A percentile compares a stretch with the other conserved stretches of the same genome.
Conservation (phyloP, 306 rosid species). For the Lathyrus aphaca region DNA sequence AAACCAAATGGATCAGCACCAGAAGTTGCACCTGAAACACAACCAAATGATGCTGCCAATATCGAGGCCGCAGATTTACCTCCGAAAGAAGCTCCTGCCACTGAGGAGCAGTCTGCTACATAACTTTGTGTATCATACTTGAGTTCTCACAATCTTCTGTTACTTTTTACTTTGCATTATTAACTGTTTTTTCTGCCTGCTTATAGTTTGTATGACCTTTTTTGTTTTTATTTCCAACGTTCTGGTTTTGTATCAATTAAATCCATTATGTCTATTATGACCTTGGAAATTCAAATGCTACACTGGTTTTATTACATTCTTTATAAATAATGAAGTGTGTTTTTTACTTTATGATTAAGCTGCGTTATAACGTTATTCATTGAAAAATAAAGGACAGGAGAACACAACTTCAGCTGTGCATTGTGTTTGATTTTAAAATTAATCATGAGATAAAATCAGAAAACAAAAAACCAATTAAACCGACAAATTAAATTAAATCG, state of each 20-base stretch:
- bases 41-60: constrained; percentile 55
- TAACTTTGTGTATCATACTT: constrained; percentile 37
- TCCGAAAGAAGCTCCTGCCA: constrained; percentile 53
- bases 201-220: constrained; percentile 43
- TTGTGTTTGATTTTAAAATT: too few species aligned
- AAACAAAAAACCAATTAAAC: too few species aligned
- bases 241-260: constrained; percentile 46
- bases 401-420: too few species aligned
- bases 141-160: constrained; percentile 24
- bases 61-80: constrained; percentile 53
- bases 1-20: constrained; percentile 56
- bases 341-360: constrained; percentile 22
- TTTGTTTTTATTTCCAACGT: constrained; percentile 33
- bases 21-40: constrained; percentile 50
- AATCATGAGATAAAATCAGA: too few species aligned
- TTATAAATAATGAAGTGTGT: constrained; percentile 3
- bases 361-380: too few species aligned
- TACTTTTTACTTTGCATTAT: constrained; percentile 24
- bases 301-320: constrained; percentile 35
- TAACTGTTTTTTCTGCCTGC: constrained; percentile 32
- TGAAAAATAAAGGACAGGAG: too few species aligned
- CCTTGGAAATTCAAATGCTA: constrained; percentile 46
- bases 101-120: constrained; percentile 55
- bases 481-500: too few species aligned
- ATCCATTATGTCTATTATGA: constrained; percentile 43